Conservation (phyloP, 345 rosid genomes). For the Anastatica hierochuntica region DNA sequence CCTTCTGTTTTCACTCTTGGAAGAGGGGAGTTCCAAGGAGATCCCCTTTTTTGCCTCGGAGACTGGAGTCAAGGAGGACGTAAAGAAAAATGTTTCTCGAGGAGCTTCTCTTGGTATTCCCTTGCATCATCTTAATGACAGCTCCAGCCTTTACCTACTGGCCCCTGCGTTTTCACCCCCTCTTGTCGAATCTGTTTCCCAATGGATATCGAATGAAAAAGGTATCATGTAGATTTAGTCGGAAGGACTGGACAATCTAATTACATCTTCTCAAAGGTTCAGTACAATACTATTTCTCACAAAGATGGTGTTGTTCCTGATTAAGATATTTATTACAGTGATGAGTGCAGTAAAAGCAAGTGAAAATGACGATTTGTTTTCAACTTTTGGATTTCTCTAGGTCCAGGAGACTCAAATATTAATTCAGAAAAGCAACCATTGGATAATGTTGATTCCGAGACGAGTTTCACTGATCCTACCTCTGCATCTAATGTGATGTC, state of each 20-base stretch:
- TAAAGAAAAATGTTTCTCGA: constrained; percentile 20
- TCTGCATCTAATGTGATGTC: constrained; percentile 23
- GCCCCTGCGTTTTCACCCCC: constrained; percentile 70
- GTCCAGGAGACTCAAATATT: constrained; percentile 24
- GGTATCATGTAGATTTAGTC: constrained; percentile 32
- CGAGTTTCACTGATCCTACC: constrained; percentile 21
- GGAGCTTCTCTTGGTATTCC: constrained; percentile 49
- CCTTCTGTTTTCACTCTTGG: constrained; percentile 15
- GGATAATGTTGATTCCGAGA: constrained; percentile 10
- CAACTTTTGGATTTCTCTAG: constrained; percentile 23
- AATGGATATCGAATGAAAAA: constrained; percentile 44
- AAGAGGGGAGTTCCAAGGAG: constrained; percentile 36
- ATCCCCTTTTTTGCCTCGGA: constrained; percentile 35
- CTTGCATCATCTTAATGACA: constrained; percentile 61
- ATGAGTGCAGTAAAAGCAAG: constrained; percentile 7
- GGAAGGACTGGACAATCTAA: constrained; percentile 6
- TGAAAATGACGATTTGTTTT: not conserved
- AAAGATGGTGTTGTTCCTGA: not conserved
- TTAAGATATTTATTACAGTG: not conserved
- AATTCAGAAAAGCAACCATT: constrained; percentile 25
- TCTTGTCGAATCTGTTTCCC: constrained; percentile 38
- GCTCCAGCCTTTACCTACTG: constrained; percentile 61
- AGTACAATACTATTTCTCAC: constrained; percentile 2
- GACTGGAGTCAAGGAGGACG: constrained; percentile 18
- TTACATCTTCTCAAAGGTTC: constrained; percentile 35